phyloP scores from a whole-genome alignment of 2,329 filamentous ascomycete species.

The Penicillium sp. region DNA sequence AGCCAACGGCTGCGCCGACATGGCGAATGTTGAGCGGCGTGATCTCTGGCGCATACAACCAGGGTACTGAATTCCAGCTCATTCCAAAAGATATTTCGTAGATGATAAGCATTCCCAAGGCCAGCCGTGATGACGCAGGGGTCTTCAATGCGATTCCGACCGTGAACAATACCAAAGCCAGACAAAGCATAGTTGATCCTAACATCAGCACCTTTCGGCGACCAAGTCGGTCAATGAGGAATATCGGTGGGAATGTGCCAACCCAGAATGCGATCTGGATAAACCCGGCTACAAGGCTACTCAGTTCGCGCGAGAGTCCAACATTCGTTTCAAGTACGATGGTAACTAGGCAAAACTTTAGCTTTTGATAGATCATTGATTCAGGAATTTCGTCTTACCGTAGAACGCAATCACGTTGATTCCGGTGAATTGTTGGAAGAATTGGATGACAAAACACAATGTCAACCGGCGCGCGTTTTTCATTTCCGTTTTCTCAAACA shows the following conservation, averaged over 20 bases:
- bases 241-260: constrained; percentile 7
- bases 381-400: background rate
- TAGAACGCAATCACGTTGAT: background rate
- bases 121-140: background rate
- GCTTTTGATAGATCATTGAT: background rate
- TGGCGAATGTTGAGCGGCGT: constrained; percentile 6
- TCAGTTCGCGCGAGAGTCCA: background rate
- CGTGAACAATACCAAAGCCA: background rate
- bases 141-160: background rate
- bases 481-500: background rate
- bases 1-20: background rate
- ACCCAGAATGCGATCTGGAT: constrained; percentile 6
- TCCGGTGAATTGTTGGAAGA: background rate
- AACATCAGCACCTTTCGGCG: constrained; percentile 3
- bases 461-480: background rate
- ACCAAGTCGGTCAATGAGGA: constrained; percentile 6
- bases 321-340: background rate
- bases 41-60: constrained; percentile 8
- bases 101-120: background rate
- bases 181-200: constrained; percentile 1
- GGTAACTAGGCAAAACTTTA: background rate
- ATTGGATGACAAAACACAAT: background rate
- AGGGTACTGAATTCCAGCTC: constrained; percentile 6
- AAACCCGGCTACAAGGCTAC: background rate
- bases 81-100: constrained; percentile 1